These are phyloP conservation scores for Blastocystis sp. DNA, from an alignment of 352 stramenopile species.

Conservation along the genomic window DNA sequence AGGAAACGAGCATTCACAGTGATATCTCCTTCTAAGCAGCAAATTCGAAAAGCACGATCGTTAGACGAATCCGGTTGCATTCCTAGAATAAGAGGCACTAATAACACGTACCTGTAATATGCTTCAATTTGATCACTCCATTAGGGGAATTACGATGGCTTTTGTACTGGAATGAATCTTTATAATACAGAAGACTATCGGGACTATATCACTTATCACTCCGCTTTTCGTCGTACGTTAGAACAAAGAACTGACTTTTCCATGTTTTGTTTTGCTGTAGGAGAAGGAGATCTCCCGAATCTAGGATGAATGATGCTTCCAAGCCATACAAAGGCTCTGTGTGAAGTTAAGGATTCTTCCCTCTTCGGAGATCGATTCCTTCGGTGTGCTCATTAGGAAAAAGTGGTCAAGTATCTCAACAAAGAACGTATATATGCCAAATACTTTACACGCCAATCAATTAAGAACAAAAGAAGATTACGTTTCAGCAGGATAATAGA, in stretches of 20 bases:
- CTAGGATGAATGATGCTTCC: background rate
- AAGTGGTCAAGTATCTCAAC: too few species aligned
- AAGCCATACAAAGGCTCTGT: background rate
- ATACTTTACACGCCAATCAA: too few species aligned
- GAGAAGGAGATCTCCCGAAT: constrained; percentile 5
- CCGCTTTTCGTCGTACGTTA: background rate
- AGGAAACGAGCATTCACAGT: background rate
- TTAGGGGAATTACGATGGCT: background rate
- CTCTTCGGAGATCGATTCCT: background rate
- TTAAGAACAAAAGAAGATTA: too few species aligned
- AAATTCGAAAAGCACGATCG: background rate
- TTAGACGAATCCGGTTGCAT: background rate
- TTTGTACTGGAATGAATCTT: constrained; percentile 32
- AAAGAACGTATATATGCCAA: too few species aligned
- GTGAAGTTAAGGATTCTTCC: background rate
- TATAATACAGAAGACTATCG: background rate
- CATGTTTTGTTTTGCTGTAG: background rate
- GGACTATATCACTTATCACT: background rate
- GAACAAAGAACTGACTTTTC: constrained; percentile 28
- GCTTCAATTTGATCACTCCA: background rate
- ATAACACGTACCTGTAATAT: background rate
- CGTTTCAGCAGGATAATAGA: too few species aligned
- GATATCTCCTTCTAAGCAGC: background rate
- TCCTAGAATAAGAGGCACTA: background rate
- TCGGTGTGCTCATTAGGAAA: background rate